Evolutionary conservation across 805 yeast genomes (phyloP).

Genomic region (Lipomyces starkeyi): DNA sequence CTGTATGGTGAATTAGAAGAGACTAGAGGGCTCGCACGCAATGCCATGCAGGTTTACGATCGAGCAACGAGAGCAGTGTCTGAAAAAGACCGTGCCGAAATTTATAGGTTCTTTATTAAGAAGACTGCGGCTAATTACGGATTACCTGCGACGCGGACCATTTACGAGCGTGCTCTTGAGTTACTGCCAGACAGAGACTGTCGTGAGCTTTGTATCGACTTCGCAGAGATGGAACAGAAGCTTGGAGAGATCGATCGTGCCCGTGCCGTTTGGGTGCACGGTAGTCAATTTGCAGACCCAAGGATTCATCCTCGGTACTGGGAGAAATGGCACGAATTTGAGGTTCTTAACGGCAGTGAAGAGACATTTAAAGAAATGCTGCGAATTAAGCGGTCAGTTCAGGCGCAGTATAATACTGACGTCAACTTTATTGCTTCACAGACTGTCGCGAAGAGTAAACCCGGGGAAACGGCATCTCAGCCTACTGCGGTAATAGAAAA

Average conservation of each 20-base stretch:
- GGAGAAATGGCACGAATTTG: conserved; percentile 77
- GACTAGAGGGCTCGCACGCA: conserved; percentile 56
- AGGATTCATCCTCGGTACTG: conserved; percentile 52
- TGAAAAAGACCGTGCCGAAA: conserved; percentile 45
- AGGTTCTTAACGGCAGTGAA: conserved; percentile 72
- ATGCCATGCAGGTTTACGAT: conserved; percentile 57
- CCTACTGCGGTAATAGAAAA: conserved; percentile 1
- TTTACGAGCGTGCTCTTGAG: conserved; percentile 61
- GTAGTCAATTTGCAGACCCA: conserved; percentile 53
- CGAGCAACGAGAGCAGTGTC: conserved; percentile 49
- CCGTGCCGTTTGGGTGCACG: conserved; percentile 65
- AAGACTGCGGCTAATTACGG: conserved; percentile 53
- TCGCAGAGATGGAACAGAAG: conserved; percentile 61
- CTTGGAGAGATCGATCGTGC: conserved; percentile 64
- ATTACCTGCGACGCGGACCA: conserved; percentile 51
- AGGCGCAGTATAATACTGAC: conserved; percentile 42
- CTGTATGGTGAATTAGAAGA: conserved; percentile 70
- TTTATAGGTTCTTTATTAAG: conserved; percentile 54
- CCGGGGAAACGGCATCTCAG: not conserved
- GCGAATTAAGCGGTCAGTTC: conserved; percentile 58
- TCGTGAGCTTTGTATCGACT: conserved; percentile 56
- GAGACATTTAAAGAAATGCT: conserved; percentile 76
- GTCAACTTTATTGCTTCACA: conserved; percentile 40
- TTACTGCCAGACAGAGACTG: conserved; percentile 53
- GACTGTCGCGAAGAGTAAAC: conserved; percentile 27